phyloP scores from a whole-genome alignment of 345 rosid species.

The Noccaea caerulescens region DNA sequence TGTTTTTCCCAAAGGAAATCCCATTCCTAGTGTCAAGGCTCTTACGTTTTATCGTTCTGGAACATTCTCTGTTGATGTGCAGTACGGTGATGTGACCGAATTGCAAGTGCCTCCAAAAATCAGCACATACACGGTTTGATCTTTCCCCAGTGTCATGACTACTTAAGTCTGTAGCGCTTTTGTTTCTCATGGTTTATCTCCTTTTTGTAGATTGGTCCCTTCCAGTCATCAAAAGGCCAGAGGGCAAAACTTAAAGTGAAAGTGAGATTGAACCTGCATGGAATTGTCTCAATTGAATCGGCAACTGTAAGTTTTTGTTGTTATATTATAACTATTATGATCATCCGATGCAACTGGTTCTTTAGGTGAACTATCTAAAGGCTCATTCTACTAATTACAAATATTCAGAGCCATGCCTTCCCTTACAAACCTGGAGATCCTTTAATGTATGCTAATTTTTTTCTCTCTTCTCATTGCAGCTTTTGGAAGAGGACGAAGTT shows the following conservation, averaged over 20 bases:
- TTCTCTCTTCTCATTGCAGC: constrained; percentile 51
- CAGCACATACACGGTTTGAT: constrained; percentile 74
- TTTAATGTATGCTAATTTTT: background rate
- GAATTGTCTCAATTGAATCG: constrained; percentile 80
- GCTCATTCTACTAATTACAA: background rate
- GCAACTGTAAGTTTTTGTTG: constrained; percentile 65
- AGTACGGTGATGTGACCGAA: constrained; percentile 64
- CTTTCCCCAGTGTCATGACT: constrained; percentile 2
- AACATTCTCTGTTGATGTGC: constrained; percentile 80
- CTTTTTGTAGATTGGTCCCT: constrained; percentile 81
- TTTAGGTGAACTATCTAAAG: background rate
- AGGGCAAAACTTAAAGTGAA: constrained; percentile 87
- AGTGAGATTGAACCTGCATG: constrained; percentile 84
- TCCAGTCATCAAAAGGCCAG: constrained; percentile 72
- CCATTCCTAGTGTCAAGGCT: constrained; percentile 86
- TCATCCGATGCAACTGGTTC: background rate
- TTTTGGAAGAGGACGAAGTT: constrained; percentile 89
- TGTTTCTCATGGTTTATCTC: constrained; percentile 33
- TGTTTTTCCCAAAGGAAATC: constrained; percentile 89
- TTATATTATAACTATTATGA: background rate
- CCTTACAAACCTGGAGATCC: background rate
- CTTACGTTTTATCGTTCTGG: constrained; percentile 79
- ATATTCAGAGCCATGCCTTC: background rate
- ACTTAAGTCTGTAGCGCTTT: constrained; percentile 9
- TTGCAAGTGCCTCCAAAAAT: constrained; percentile 73